phyloP scores from a whole-genome alignment of 1,284 basidiomycete genomes.

The Sutorius eximius region DNA sequence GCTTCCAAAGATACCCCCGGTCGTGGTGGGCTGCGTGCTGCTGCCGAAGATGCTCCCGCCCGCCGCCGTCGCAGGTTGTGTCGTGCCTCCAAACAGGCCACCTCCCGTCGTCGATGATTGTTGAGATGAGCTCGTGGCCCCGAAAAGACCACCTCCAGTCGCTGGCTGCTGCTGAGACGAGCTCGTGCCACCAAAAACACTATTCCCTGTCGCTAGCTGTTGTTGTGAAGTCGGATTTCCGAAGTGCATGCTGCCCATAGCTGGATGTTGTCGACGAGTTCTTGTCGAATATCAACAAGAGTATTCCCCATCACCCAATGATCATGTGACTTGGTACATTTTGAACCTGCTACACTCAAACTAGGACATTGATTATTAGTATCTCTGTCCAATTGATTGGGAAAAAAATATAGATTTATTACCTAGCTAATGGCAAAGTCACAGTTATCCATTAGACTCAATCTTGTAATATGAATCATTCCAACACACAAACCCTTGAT shows the following conservation, averaged over 20 bases:
- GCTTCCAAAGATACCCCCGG: constrained; percentile 15
- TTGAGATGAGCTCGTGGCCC: constrained; percentile 14
- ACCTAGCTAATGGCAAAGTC: too few relatives aligned
- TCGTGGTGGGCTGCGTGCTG: constrained; percentile 9
- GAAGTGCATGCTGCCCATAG: constrained; percentile 19
- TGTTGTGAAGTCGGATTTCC: constrained; percentile 21
- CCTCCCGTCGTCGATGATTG: constrained; percentile 12
- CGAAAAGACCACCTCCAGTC: constrained; percentile 20
- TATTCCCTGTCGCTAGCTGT: constrained; percentile 12
- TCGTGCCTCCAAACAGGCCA: constrained; percentile 17
- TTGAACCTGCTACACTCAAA: too few relatives aligned
- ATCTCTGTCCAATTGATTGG: background rate
- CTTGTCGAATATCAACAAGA: background rate
- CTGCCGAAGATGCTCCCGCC: constrained; percentile 13
- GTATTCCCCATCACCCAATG: background rate
- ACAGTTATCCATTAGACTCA: background rate
- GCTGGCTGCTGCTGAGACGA: constrained; percentile 21
- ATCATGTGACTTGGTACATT: background rate
- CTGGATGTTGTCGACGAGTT: background rate
- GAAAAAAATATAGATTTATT: too few relatives aligned
- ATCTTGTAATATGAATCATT: background rate
- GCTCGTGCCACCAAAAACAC: constrained; percentile 16
- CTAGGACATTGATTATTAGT: background rate
- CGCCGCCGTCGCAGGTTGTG: constrained; percentile 13
- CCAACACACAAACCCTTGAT: background rate